Percentiles rank a stretch among this genome's conserved stretches.
Evolutionary conservation across 345 rosid species (phyloP).

Genomic region (Corymbia maculata): DNA sequence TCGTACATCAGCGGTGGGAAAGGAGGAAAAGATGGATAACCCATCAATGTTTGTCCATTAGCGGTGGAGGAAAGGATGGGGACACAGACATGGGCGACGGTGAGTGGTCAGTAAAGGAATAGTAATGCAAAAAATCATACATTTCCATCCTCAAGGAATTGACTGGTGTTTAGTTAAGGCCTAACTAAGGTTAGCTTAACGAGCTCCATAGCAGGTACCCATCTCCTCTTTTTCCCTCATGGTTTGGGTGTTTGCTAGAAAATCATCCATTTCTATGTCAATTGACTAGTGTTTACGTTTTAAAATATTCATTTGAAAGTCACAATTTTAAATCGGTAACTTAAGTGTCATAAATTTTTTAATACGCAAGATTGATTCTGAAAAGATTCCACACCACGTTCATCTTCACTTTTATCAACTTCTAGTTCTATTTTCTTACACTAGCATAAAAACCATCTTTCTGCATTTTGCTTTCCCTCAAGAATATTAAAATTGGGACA

Average conservation of each 20-base stretch:
- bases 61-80: background rate
- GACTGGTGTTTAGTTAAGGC: background rate
- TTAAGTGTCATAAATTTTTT: too few relatives aligned
- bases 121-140: background rate
- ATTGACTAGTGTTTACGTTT: too few relatives aligned
- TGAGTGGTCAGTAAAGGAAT: accelerated
- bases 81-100: accelerated
- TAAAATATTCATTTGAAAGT: too few relatives aligned
- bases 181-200: background rate
- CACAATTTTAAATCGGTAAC: accelerated
- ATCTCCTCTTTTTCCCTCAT: background rate
- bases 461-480: too few relatives aligned
- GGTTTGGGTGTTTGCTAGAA: background rate
- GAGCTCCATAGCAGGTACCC: background rate
- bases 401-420: too few relatives aligned
- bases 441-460: too few relatives aligned
- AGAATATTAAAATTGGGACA: too few relatives aligned
- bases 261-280: background rate
- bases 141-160: background rate
- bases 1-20: too few relatives aligned
- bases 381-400: accelerated
- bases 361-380: background rate
- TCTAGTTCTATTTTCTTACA: too few relatives aligned
- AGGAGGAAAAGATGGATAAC: too few relatives aligned
- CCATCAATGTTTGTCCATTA: background rate